Conservation (phyloP, 192 early-diverging fungal genomes). For the Mortierella claussenii region DNA sequence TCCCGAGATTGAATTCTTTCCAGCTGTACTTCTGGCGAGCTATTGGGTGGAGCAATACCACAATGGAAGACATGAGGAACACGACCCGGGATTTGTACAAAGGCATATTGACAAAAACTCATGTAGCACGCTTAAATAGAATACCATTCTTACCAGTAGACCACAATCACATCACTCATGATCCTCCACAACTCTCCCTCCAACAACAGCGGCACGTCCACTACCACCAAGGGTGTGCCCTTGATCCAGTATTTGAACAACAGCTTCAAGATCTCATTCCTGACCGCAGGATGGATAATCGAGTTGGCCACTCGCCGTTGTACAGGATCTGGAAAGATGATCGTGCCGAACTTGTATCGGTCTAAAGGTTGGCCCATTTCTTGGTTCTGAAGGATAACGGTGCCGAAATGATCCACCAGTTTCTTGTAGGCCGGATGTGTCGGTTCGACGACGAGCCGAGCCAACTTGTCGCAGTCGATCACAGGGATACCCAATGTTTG, state of each 20-base stretch:
- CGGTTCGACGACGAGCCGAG: slow-evolving; percentile 85
- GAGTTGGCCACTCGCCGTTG: slow-evolving; percentile 81
- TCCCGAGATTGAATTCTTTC: slow-evolving; percentile 80
- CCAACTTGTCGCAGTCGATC: slow-evolving; percentile 93
- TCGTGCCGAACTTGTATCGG: slow-evolving; percentile 78
- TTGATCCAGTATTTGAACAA: slow-evolving; percentile 75
- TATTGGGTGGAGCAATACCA: slow-evolving; percentile 34
- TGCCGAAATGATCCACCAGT: slow-evolving; percentile 84
- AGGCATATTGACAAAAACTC: not conserved
- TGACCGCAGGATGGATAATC: slow-evolving; percentile 89
- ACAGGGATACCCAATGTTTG: slow-evolving; percentile 70
- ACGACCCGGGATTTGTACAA: not conserved
- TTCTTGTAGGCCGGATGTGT: slow-evolving; percentile 75
- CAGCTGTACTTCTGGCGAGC: slow-evolving; percentile 78
- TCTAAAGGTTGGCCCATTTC: slow-evolving; percentile 66
- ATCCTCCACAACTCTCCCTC: slow-evolving; percentile 83
- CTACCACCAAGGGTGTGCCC: slow-evolving; percentile 75
- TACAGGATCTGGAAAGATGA: slow-evolving; percentile 81
- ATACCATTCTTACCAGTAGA: slow-evolving; percentile 73
- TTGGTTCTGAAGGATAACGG: slow-evolving; percentile 62
- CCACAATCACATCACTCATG: slow-evolving; percentile 79
- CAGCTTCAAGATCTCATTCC: slow-evolving; percentile 80
- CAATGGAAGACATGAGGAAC: not conserved
- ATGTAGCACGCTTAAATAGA: not conserved
- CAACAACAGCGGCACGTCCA: slow-evolving; percentile 95